Evolutionary conservation across 257 asterid species (phyloP).

Genomic region (Scutellaria baicalensis): DNA sequence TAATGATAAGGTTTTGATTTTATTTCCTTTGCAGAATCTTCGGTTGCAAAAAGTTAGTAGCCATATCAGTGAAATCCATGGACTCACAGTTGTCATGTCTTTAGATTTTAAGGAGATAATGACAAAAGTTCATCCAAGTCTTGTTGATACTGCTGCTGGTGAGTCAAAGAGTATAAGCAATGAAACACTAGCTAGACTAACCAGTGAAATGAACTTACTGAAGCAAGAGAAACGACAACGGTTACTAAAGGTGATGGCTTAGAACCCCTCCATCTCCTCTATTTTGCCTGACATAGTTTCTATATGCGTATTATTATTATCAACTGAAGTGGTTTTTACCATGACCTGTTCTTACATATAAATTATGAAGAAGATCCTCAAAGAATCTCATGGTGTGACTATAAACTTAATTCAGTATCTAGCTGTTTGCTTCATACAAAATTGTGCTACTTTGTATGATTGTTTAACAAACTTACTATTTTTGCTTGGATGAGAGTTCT

Average conservation of each 20-base stretch:
- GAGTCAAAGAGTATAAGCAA: slow-evolving; percentile 65
- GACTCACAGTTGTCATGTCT: slow-evolving; percentile 60
- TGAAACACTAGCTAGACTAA: slow-evolving; percentile 61
- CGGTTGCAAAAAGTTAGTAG: slow-evolving; percentile 55
- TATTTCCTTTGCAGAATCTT: slow-evolving; percentile 40
- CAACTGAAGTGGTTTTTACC: not conserved
- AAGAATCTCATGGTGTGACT: not conserved
- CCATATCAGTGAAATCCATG: slow-evolving; percentile 41
- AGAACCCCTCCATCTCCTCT: not conserved
- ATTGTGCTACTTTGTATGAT: not conserved
- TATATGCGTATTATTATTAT: not conserved
- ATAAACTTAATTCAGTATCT: not conserved
- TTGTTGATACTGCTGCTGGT: slow-evolving; percentile 32
- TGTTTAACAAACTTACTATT: not conserved
- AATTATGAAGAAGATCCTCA: not conserved
- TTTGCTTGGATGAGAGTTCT: not conserved
- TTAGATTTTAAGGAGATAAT: slow-evolving; percentile 57
- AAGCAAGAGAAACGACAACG: slow-evolving; percentile 59
- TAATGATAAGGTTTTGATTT: not conserved
- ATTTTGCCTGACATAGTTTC: not conserved
- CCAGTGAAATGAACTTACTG: slow-evolving; percentile 45
- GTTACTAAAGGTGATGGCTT: slow-evolving; percentile 36
- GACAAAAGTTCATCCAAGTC: slow-evolving; percentile 57
- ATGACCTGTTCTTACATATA: not conserved
- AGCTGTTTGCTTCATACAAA: not conserved